Evolutionary conservation across 192 early-diverging fungal genomes (phyloP).

Genomic region (Entophlyctis helioformis): DNA sequence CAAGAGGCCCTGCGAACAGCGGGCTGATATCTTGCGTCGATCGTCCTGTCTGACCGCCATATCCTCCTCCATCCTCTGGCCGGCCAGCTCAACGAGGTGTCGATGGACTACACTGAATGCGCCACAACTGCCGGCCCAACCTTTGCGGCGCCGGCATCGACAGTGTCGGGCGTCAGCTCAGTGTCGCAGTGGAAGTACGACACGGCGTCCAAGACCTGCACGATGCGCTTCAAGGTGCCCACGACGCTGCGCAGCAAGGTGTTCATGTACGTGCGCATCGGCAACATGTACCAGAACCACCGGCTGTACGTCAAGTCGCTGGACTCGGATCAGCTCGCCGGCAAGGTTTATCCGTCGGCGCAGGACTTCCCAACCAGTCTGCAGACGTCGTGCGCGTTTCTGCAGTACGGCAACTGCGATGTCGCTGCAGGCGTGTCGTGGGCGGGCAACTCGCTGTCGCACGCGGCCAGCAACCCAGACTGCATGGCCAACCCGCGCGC

Average conservation of each 20-base stretch:
- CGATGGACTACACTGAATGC: conserved; percentile 91
- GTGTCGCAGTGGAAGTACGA: conserved; percentile 33
- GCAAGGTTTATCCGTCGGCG: too few relatives aligned
- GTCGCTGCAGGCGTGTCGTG: conserved; percentile 1
- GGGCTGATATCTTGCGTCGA: not conserved
- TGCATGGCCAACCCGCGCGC: conserved; percentile 1
- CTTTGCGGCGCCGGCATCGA: conserved; percentile 4
- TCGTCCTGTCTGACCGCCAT: not conserved
- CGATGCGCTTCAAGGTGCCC: conserved; percentile 54
- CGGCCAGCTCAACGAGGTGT: conserved; percentile 61
- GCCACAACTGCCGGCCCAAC: conserved; percentile 1
- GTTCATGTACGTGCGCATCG: conserved; percentile 88
- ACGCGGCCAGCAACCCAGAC: conserved; percentile 14
- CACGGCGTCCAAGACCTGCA: conserved; percentile 41
- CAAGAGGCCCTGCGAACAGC: not conserved
- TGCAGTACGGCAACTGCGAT: conserved; percentile 13
- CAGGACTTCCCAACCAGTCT: too few relatives aligned
- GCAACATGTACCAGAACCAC: conserved; percentile 99
- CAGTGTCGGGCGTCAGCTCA: conserved; percentile 7
- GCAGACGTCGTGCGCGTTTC: conserved; percentile 6
- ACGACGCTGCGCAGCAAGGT: conserved; percentile 59
- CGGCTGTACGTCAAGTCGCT: conserved; percentile 88
- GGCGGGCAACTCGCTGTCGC: conserved; percentile 1
- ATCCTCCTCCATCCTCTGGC: not conserved
- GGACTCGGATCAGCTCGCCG: conserved; percentile 70